A percentile compares a stretch with the other conserved stretches of the same genome.
phyloP scores from a whole-genome alignment of 495 filamentous ascomycete genomes.

The Lasiosphaeria miniovina region DNA sequence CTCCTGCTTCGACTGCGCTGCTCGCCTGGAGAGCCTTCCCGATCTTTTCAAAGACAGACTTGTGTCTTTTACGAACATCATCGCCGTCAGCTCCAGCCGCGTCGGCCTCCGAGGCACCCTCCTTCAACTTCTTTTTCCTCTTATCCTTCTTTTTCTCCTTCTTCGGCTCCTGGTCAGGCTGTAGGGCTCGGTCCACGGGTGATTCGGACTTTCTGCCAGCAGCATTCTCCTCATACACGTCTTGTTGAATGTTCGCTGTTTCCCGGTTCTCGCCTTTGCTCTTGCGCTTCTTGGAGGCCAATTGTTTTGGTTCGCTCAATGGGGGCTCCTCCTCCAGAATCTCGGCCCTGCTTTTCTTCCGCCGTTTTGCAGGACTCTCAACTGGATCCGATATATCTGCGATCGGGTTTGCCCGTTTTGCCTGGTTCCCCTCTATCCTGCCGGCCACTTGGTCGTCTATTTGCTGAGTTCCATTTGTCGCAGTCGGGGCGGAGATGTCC shows the following conservation, averaged over 20 bases:
- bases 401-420: not conserved
- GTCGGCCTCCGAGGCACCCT: conserved; percentile 10
- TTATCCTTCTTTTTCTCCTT: conserved; percentile 12
- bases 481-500: conserved; percentile 20
- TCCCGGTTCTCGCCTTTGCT: conserved; percentile 1
- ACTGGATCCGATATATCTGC: not conserved
- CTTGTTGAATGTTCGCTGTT: not conserved
- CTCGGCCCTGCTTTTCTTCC: not conserved
- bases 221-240: not conserved
- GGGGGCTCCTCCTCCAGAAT: not conserved
- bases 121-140: conserved; percentile 32
- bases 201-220: not conserved
- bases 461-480: conserved; percentile 11
- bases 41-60: conserved; percentile 46
- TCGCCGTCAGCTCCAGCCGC: conserved; percentile 13
- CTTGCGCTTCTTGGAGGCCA: conserved; percentile 8
- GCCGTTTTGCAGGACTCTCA: not conserved
- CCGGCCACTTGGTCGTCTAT: conserved; percentile 15
- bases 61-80: conserved; percentile 37
- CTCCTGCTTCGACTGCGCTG: conserved; percentile 19
- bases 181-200: not conserved
- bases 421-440: not conserved
- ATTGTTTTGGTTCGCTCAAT: too few species aligned
- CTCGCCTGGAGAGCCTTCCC: conserved; percentile 41
- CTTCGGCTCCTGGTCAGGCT: conserved; percentile 7